phyloP scores from a whole-genome alignment of 1,284 basidiomycete genomes.

The Rhodotorula sp. region DNA sequence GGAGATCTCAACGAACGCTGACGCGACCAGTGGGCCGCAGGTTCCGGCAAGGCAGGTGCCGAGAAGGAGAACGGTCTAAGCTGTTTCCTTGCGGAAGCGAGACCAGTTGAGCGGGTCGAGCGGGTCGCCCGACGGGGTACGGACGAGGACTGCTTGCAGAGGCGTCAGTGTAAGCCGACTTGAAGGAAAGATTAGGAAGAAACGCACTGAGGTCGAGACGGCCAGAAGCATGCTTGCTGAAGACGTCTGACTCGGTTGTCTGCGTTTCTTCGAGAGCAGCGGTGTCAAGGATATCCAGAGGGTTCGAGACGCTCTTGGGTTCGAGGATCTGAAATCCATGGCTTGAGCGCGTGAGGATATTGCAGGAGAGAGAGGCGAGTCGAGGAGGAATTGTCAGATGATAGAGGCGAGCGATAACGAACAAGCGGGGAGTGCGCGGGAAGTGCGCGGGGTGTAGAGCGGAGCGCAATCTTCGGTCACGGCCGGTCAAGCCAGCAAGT shows the following conservation, averaged over 20 bases:
- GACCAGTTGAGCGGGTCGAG: constrained; percentile 42
- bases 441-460: background rate
- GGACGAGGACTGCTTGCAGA: constrained; percentile 10
- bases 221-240: constrained; percentile 20
- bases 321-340: constrained; percentile 15
- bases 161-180: too few relatives aligned
- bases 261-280: constrained; percentile 9
- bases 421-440: background rate
- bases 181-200: too few relatives aligned
- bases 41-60: constrained; percentile 53
- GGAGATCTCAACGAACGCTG: constrained; percentile 52
- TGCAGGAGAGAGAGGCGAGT: background rate
- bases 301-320: background rate
- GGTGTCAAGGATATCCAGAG: background rate
- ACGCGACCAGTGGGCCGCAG: constrained; percentile 53
- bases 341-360: background rate
- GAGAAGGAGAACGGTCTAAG: constrained; percentile 54
- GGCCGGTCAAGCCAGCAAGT: too few relatives aligned
- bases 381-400: background rate
- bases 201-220: constrained; percentile 12
- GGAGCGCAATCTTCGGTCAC: background rate
- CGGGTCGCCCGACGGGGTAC: constrained; percentile 23
- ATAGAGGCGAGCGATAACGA: background rate
- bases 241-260: background rate
- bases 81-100: constrained; percentile 40